These are phyloP conservation scores for Globisporangium camurandrum DNA, from an alignment of 352 stramenopile genomes.

Conservation along the genomic window DNA sequence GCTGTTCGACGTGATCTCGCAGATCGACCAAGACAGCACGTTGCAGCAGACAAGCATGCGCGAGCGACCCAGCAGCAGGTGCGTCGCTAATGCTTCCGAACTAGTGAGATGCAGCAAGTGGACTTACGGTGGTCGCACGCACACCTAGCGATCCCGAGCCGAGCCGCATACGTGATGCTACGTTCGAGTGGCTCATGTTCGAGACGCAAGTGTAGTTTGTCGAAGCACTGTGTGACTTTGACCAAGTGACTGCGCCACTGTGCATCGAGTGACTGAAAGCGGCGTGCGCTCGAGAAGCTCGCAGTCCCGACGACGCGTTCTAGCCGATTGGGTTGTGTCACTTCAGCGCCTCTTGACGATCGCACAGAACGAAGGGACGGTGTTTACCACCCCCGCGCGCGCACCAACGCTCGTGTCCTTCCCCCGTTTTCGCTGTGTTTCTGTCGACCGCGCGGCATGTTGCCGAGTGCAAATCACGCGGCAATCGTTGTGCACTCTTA, in stretches of 20 bases:
- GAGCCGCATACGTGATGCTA: conserved; percentile 12
- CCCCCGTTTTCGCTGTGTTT: too few relatives aligned
- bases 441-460: too few relatives aligned
- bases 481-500: too few relatives aligned
- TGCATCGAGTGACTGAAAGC: conserved; percentile 52
- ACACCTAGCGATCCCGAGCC: neutral
- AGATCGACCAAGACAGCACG: too few relatives aligned
- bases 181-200: conserved; percentile 39
- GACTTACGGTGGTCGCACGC: too few relatives aligned
- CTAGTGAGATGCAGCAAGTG: too few relatives aligned
- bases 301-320: conserved; percentile 54
- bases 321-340: conserved; percentile 59
- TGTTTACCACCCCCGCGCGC: conserved; percentile 82
- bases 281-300: conserved; percentile 45
- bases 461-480: too few relatives aligned
- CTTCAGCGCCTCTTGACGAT: conserved; percentile 58
- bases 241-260: conserved; percentile 63
- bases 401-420: conserved; percentile 81
- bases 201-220: conserved; percentile 67
- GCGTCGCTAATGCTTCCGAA: too few relatives aligned
- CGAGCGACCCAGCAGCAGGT: too few relatives aligned
- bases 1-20: too few relatives aligned
- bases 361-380: conserved; percentile 57
- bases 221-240: conserved; percentile 61
- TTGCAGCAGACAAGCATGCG: too few relatives aligned